Evolutionary conservation across 352 stramenopile genomes (phyloP).

Genomic region (Pythium phragmiticola): DNA sequence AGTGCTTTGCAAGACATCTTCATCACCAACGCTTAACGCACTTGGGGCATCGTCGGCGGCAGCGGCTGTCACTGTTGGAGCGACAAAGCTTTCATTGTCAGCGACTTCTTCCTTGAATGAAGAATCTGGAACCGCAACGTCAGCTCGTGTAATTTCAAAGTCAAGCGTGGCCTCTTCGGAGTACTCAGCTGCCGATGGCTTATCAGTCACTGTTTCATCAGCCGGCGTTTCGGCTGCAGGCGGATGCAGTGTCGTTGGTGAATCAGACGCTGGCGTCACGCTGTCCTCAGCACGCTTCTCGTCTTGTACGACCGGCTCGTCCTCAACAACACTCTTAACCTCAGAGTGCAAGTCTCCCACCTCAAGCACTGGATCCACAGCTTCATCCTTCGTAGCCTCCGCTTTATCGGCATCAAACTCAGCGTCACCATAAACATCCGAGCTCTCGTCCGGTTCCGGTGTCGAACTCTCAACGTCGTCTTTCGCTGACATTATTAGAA

Average conservation of each 20-base stretch:
- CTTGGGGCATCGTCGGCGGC: no score
- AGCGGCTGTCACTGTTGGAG: no score
- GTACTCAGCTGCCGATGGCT: no score
- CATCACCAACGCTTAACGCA: neutral
- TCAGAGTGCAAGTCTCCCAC: neutral
- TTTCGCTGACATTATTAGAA: neutral
- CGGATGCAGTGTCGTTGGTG: no score
- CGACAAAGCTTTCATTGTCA: no score
- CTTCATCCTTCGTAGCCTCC: no score
- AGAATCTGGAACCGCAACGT: neutral
- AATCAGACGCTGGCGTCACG: no score
- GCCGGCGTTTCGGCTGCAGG: no score
- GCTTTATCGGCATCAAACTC: constrained; percentile 5
- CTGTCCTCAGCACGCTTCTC: neutral
- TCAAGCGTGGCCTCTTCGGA: neutral
- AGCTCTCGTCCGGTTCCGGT: neutral
- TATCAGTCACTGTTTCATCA: no score
- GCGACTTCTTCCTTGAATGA: neutral
- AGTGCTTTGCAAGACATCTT: neutral
- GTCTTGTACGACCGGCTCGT: neutral
- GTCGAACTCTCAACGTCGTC: no score
- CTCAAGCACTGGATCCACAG: neutral
- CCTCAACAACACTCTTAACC: neutral
- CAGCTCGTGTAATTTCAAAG: neutral
- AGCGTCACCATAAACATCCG: constrained; percentile 12